A percentile compares a stretch with the other conserved stretches of the same genome.
Evolutionary conservation across 495 filamentous ascomycete species (phyloP).

Genomic region (Neurospora hispaniola): DNA sequence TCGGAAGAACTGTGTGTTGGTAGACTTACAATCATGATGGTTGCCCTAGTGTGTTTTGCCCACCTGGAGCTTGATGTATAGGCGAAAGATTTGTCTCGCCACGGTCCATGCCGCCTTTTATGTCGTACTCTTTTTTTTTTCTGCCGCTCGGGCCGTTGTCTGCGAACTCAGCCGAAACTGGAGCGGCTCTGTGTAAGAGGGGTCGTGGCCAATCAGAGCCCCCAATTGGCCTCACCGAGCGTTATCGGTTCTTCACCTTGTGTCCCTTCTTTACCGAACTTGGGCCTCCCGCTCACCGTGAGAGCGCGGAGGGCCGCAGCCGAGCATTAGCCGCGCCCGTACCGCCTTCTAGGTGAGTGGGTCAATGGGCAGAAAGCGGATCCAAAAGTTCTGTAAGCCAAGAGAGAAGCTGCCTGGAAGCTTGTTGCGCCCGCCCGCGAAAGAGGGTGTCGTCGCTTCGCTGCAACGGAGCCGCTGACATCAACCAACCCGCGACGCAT

Average conservation of each 20-base stretch:
- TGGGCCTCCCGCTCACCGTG: not conserved
- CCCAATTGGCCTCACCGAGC: conserved; percentile 1
- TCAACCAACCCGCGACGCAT: not conserved
- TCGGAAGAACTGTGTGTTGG: not conserved
- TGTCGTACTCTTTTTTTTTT: not conserved
- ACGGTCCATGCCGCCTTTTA: not conserved
- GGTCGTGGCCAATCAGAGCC: conserved; percentile 5
- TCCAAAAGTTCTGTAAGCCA: not conserved
- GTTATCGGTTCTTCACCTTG: not conserved
- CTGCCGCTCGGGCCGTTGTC: not conserved
- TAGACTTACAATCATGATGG: conserved; percentile 17
- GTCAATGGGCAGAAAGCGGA: not conserved
- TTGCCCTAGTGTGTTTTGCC: not conserved
- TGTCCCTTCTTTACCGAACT: not conserved
- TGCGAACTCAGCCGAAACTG: not conserved
- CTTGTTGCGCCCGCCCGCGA: not conserved
- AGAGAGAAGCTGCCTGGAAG: not conserved
- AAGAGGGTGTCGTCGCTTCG: not conserved
- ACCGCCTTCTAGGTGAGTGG: not conserved
- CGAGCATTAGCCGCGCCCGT: not conserved
- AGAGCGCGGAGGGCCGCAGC: not conserved
- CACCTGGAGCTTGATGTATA: not conserved
- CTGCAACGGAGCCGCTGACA: not conserved
- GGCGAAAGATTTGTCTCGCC: not conserved
- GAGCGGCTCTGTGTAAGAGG: not conserved